Conservation (phyloP, 2,329 filamentous ascomycete genomes). For the Microascus cirrosus region DNA sequence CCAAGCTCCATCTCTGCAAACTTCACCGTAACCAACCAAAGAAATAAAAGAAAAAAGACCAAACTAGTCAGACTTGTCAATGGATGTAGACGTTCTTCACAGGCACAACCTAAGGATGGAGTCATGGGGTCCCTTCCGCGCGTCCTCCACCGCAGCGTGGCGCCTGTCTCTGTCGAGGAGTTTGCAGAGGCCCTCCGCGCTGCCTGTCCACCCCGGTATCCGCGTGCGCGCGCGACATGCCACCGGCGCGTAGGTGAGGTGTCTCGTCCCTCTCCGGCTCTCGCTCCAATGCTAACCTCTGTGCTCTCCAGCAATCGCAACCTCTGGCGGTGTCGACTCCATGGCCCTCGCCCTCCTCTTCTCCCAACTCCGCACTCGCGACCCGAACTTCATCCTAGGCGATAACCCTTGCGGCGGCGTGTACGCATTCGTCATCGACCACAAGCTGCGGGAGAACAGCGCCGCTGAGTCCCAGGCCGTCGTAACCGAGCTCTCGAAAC, state of each 20-base stretch:
- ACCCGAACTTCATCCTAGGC: constrained; percentile 24
- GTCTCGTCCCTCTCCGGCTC: not conserved
- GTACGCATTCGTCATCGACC: constrained; percentile 43
- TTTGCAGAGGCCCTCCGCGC: constrained; percentile 3
- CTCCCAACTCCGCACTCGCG: constrained; percentile 26
- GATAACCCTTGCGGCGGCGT: constrained; percentile 32
- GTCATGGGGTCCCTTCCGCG: constrained; percentile 18
- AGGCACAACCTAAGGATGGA: not conserved
- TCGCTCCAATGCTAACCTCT: not conserved
- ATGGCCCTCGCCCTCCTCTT: constrained; percentile 84
- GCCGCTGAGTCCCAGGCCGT: constrained; percentile 39
- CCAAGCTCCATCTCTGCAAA: not conserved
- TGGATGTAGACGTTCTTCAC: not conserved
- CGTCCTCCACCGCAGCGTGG: constrained; percentile 23
- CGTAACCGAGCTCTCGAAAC: constrained; percentile 19
- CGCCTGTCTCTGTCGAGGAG: constrained; percentile 18
- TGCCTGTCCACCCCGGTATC: constrained; percentile 2
- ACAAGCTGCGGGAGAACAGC: constrained; percentile 42
- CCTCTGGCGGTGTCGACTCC: constrained; percentile 94
- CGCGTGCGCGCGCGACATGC: not conserved
- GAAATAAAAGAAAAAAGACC: not conserved
- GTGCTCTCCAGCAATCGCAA: constrained; percentile 47
- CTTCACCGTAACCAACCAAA: not conserved
- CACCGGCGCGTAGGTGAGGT: constrained; percentile 2
- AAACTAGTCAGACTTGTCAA: not conserved